Evolutionary conservation across 495 filamentous ascomycete species (phyloP), one percentile per base, ranked within the genome.

Genomic region (Rhypophila decipiens): DNA sequence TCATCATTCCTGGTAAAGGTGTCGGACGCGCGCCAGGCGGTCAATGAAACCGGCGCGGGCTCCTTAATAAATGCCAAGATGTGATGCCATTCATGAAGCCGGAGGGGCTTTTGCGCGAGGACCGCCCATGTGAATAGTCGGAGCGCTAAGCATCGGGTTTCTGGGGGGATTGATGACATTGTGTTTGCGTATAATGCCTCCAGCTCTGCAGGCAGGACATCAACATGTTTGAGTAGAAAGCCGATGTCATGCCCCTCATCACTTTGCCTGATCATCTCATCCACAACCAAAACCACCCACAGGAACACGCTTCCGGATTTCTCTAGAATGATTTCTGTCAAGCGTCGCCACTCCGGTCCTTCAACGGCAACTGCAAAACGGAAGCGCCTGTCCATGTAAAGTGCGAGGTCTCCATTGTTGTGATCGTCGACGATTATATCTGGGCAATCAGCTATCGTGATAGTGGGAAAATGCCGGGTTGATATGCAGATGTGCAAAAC

Each of bases 21-120:
- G n/a, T n/a, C n/a, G n/a, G n/a, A n/a, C n/a, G n/a, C n/a, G n/a
- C n/a, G n/a, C n/a, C n/a, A n/a, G n/a, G n/a, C n/a, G n/a, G n/a
- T n/a, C n/a, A n/a, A n/a, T n/a, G n/a, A n/a, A n/a, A n/a, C n/a
- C n/a, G n/a, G n/a, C n/a, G n/a, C n/a, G n/a, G n/a, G n/a, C n/a
- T n/a, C n/a, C n/a, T n/a, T 31, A 7, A 46, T 54, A 24, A 55
- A 58, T 8, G 51, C 51, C 39, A 58, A 3, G 20, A 52, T 50
- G 39, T 58, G 55, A 17, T 48, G 47, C 55, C 55, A 58, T 42
- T 58, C 55, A 10, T 38, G 18, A 21, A 58, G 46, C 9, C 51
- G 51, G 4, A 58, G 34, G 1, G 51, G 51, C 15, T 37, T 39
- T 5, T 19, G n/a, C 2, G 48, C 15, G 0, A 56, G 34, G 13